Evolutionary conservation across 768 basidiomycete genomes (phyloP).

Genomic region (Phylloporus scabripes): DNA sequence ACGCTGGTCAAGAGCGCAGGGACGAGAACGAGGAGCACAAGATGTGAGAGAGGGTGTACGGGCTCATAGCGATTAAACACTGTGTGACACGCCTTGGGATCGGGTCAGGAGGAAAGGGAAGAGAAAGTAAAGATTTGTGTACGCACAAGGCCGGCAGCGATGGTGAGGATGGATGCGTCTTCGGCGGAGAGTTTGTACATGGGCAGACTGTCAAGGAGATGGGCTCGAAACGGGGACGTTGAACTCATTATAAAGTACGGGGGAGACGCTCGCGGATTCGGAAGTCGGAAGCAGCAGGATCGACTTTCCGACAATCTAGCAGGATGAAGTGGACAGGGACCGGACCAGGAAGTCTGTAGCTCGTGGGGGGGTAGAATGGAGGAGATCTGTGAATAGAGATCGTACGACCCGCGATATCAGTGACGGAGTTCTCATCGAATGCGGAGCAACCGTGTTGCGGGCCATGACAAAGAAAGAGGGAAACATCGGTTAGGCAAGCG

Average conservation of each 20-base stretch:
- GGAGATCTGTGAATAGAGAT: conserved; percentile 19
- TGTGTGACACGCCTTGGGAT: conserved; percentile 23
- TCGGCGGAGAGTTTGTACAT: conserved; percentile 17
- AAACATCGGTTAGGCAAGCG: conserved; percentile 34
- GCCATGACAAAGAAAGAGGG: conserved; percentile 29
- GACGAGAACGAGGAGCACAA: conserved; percentile 18
- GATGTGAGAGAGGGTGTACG: conserved; percentile 22
- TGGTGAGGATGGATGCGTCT: conserved; percentile 19
- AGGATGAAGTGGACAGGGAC: conserved; percentile 20
- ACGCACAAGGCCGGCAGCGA: conserved; percentile 24
- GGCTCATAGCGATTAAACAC: conserved; percentile 32
- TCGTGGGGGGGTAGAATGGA: conserved; percentile 9
- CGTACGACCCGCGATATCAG: conserved; percentile 13
- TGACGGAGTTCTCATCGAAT: conserved; percentile 22
- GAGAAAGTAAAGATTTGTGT: neutral
- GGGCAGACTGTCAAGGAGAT: conserved; percentile 6
- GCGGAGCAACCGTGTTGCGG: conserved; percentile 20
- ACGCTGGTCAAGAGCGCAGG: conserved; percentile 19
- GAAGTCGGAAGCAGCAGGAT: conserved; percentile 29
- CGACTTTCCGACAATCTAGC: conserved; percentile 35
- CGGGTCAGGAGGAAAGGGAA: conserved; percentile 8
- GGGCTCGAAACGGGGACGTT: conserved; percentile 16
- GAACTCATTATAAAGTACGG: conserved; percentile 20
- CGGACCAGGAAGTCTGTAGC: conserved; percentile 19
- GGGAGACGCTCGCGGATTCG: conserved; percentile 29